These are phyloP conservation scores for Solanum piurae DNA, from an alignment of 257 asterid genomes.

Conservation along the genomic window DNA sequence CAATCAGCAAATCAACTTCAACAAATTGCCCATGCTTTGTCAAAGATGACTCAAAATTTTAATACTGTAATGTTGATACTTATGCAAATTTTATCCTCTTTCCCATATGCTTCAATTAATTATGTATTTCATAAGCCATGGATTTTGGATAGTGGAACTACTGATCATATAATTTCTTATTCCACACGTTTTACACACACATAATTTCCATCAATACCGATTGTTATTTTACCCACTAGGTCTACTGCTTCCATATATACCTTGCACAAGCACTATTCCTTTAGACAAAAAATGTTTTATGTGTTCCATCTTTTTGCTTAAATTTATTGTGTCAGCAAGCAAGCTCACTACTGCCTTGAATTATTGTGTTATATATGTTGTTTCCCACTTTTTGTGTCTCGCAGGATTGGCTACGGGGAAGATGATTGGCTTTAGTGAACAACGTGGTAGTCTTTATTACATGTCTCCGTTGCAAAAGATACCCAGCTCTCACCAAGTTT, in stretches of 20 bases:
- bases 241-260: background rate
- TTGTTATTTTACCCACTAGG: background rate
- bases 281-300: background rate
- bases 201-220: too few relatives aligned
- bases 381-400: too few relatives aligned
- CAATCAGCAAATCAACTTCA: background rate
- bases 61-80: background rate
- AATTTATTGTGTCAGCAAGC: background rate
- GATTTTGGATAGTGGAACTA: background rate
- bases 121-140: background rate
- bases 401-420: too few relatives aligned
- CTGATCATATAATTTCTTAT: background rate
- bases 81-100: background rate
- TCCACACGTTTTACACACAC: background rate
- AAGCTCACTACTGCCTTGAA: background rate
- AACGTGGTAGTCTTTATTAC: too few relatives aligned
- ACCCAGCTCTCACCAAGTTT: too few relatives aligned
- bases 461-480: too few relatives aligned
- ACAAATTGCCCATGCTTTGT: background rate
- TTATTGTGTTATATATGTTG: too few relatives aligned
- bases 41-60: background rate
- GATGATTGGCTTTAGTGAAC: too few relatives aligned
- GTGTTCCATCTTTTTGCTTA: background rate
- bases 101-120: background rate
- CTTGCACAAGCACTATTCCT: too few relatives aligned